Conservation (phyloP, 805 yeast species). For the Barnettozyma californica region DNA sequence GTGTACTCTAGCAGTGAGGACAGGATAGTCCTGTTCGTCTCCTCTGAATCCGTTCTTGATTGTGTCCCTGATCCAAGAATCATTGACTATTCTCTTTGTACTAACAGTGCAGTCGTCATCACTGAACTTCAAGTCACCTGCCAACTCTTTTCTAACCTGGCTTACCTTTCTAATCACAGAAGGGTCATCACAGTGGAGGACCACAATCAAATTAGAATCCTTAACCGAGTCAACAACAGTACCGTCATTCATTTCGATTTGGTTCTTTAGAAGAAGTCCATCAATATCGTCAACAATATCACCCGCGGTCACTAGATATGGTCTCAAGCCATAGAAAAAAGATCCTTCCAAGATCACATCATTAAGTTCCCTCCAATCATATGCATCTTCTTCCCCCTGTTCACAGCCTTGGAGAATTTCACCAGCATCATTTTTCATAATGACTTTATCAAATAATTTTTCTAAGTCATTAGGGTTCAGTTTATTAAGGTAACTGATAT, state of each 20-base stretch:
- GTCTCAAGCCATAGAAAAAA: conserved; percentile 32
- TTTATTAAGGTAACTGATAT: conserved; percentile 51
- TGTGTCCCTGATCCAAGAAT: conserved; percentile 32
- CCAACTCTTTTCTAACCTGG: conserved; percentile 11
- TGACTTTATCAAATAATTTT: neutral
- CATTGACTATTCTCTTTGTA: conserved; percentile 7
- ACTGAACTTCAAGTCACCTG: conserved; percentile 1
- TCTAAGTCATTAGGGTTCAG: conserved; percentile 6
- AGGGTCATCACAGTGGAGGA: conserved; percentile 17
- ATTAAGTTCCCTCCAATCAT: conserved; percentile 2
- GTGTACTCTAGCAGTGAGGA: neutral
- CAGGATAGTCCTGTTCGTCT: conserved; percentile 29
- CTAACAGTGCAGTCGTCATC: neutral
- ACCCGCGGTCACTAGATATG: conserved; percentile 27
- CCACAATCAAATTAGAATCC: conserved; percentile 37
- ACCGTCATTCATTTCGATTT: conserved; percentile 43
- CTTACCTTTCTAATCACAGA: conserved; percentile 2
- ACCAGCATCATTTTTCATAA: neutral
- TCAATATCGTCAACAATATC: conserved; percentile 5
- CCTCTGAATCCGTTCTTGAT: conserved; percentile 28
- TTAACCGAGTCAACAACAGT: conserved; percentile 24
- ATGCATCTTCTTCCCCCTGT: conserved; percentile 12
- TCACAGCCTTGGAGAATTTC: neutral
- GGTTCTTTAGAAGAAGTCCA: conserved; percentile 11
- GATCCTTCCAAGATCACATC: conserved; percentile 16